Base-by-base conservation (phyloP, 2,329 filamentous ascomycete species). In the Chaetomium sp. region DNA sequence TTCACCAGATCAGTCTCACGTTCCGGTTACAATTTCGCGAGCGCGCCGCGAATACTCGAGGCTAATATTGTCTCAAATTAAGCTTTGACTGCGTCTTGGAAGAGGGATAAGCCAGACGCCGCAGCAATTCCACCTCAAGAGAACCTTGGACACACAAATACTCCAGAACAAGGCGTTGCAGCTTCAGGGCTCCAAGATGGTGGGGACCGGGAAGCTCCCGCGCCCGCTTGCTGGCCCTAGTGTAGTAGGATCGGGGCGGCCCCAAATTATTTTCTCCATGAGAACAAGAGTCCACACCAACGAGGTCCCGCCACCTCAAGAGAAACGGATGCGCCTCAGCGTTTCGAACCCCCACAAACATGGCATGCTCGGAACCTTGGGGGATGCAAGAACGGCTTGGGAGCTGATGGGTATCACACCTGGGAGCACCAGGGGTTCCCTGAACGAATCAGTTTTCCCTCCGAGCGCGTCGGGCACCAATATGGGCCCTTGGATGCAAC, bases 201-300 rank as follows among this genome's bases (percentile, higher is more conserved):
- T 47, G 53, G 50, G 38, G 44, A 49, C 42, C 40, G 57, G 59
- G 59, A 55, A 57, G 57, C 53, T 60, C 57, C 55, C 57, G 59
- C 53, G 34, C 53, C 51, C 51, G 51, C 53, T 51, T 54, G 38
- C 19, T 27, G 19, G 19, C 19, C 19, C 19, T 27, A 27, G 19
- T 27, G 19, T 27, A 27, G 19, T 27, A 27, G 19, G 19, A 27
- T 27, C 19, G 19, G 19, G 19, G 19, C 19, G 19, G 19, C 52
- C 44, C 42, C 55, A 58, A 52, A 52, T 42, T 49, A 19, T 45
- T 49, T 48, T 49, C 14, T 11, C 6, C 14, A 10, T 11, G 6
- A 42, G 40, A 42, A 6, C 35, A 40, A 37, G 46, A 43, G 37
- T 47, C 51, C 11, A 34, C 27, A 42, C 43, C 43, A 33, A 42